A percentile compares a stretch with the other conserved stretches of the same genome.
Evolutionary conservation across 495 filamentous ascomycete genomes (phyloP).

Genomic region (Hypoxylon fuscum): DNA sequence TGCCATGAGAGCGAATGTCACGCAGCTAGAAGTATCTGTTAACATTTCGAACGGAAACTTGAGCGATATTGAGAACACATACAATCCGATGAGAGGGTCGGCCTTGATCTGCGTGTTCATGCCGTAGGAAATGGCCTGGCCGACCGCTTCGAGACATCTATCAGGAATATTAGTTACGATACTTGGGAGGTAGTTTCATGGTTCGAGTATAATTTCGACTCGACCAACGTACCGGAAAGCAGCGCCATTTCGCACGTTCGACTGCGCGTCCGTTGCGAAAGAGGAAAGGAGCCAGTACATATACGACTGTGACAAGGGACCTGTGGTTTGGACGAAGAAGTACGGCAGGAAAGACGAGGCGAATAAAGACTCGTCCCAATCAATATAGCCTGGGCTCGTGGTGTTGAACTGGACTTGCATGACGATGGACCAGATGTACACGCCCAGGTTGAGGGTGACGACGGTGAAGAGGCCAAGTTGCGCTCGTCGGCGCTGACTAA

Average conservation of each 20-base stretch:
- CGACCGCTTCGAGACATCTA: constrained; percentile 34
- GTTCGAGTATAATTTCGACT: not conserved
- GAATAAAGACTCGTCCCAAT: constrained; percentile 36
- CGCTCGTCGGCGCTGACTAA: constrained; percentile 35
- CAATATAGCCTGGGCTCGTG: constrained; percentile 25
- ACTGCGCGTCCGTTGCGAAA: constrained; percentile 31
- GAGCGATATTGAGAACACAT: not conserved
- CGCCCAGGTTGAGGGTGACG: constrained; percentile 31
- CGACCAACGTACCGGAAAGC: constrained; percentile 25
- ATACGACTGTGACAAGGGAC: constrained; percentile 34
- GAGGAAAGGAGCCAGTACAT: constrained; percentile 40
- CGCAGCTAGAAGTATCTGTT: constrained; percentile 25
- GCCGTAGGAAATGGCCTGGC: constrained; percentile 35
- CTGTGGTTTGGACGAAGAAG: constrained; percentile 39
- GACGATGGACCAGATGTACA: constrained; percentile 37
- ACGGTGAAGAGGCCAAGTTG: constrained; percentile 35
- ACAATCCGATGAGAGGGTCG: constrained; percentile 32
- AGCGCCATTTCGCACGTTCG: constrained; percentile 35
- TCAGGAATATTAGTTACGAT: not conserved
- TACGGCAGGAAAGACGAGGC: constrained; percentile 33
- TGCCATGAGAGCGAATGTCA: constrained; percentile 34
- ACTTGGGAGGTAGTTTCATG: too few relatives aligned
- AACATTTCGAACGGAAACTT: not conserved
- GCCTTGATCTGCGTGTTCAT: constrained; percentile 36
- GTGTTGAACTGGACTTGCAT: constrained; percentile 31